Conservation (phyloP, 192 early-diverging fungal species). For the Ramicandelaber brevisporus region DNA sequence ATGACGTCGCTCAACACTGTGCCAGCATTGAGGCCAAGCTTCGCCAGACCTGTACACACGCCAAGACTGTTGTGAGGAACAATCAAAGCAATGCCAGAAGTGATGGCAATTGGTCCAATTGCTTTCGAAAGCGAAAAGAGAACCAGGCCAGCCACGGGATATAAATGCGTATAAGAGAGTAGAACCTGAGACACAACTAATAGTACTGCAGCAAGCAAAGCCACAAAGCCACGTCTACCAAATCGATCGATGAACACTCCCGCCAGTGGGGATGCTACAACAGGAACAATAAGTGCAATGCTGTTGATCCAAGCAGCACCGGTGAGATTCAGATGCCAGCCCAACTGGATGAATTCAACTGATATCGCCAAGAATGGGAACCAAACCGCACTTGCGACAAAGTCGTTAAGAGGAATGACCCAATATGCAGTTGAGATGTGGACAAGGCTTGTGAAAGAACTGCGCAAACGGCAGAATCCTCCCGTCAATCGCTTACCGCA, state of each 20-base stretch:
- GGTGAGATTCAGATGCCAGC: background rate
- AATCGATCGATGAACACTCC: conserved; percentile 12
- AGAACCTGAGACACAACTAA: background rate
- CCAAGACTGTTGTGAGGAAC: conserved; percentile 1
- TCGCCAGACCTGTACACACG: conserved; percentile 1
- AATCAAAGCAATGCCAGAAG: background rate
- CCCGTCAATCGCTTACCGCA: too few species aligned
- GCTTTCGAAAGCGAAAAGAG: conserved; percentile 1
- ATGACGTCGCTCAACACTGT: conserved; percentile 1
- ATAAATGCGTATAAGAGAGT: background rate
- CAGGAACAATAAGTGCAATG: conserved; percentile 9
- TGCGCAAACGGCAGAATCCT: too few species aligned
- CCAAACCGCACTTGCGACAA: conserved; percentile 1
- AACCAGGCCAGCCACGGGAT: background rate
- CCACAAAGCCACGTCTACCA: conserved; percentile 7
- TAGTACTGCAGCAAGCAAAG: background rate
- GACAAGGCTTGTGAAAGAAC: too few species aligned
- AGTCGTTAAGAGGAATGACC: background rate
- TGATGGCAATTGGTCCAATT: conserved; percentile 1
- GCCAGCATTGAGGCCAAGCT: conserved; percentile 1
- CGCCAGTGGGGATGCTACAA: conserved; percentile 11
- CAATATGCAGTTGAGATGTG: conserved; percentile 1
- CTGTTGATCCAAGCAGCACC: conserved; percentile 2
- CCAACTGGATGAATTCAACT: background rate
- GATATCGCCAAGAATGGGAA: conserved; percentile 2